Percentiles rank a stretch among this genome's conserved stretches.
Evolutionary conservation across 148 eudicot species (phyloP).

Genomic region (Fagopyrum homotropicum): DNA sequence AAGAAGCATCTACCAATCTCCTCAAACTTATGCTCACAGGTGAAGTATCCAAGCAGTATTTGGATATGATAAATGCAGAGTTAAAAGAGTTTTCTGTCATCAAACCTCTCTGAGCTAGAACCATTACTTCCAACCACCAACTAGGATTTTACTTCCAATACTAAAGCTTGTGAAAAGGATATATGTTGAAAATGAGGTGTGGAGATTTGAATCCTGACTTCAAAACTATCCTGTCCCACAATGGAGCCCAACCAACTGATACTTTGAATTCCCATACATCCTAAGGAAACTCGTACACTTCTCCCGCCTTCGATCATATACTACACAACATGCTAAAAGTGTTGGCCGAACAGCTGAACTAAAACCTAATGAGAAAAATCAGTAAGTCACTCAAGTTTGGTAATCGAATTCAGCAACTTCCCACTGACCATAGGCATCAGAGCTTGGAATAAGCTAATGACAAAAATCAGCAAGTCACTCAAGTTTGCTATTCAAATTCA

Average conservation of each 20-base stretch:
- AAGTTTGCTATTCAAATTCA: slow-evolving; percentile 5
- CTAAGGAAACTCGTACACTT: neutral
- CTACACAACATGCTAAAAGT: neutral
- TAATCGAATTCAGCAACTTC: neutral
- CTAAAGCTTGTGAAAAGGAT: neutral
- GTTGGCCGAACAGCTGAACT: slow-evolving; percentile 1
- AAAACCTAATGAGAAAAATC: neutral
- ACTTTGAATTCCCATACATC: neutral
- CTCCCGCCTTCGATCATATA: too few species aligned
- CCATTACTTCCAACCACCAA: neutral
- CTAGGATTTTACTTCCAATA: too few species aligned
- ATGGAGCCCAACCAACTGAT: slow-evolving; percentile 5
- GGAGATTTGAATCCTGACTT: slow-evolving; percentile 1
- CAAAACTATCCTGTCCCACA: neutral
- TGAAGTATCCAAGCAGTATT: neutral
- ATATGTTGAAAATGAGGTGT: neutral
- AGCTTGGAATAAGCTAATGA: neutral
- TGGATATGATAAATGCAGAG: neutral
- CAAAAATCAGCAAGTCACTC: neutral
- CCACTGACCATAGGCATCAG: too few species aligned
- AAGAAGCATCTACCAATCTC: neutral
- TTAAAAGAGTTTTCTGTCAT: neutral
- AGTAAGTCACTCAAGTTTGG: neutral
- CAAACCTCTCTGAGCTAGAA: neutral
- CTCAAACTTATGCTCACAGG: neutral